A percentile compares a stretch with the other conserved stretches of the same genome.
phyloP scores from a whole-genome alignment of 2,329 filamentous ascomycete species.

The Bipolaris cookei region DNA sequence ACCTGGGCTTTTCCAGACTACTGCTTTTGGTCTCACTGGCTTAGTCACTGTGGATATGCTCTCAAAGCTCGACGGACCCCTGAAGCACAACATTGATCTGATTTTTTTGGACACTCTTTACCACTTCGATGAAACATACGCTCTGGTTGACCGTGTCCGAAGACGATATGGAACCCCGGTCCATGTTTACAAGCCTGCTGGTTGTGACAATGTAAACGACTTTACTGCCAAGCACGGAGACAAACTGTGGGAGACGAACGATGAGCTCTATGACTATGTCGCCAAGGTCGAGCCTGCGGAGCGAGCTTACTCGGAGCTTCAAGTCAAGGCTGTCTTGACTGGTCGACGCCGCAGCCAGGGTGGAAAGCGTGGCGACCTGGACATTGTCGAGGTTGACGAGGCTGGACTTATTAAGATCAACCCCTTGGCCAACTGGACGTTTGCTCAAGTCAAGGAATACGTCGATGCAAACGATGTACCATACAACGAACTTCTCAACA shows the following conservation, averaged over 20 bases:
- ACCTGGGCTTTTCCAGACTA: constrained; percentile 74
- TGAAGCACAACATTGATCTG: constrained; percentile 59
- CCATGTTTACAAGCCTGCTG: constrained; percentile 88
- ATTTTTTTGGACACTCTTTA: constrained; percentile 63
- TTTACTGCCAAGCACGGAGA: constrained; percentile 84
- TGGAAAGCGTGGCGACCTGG: constrained; percentile 85
- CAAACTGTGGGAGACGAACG: constrained; percentile 81
- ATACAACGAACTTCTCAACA: constrained; percentile 89
- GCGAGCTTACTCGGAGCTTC: constrained; percentile 84
- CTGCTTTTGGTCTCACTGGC: constrained; percentile 59
- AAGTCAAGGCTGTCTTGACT: constrained; percentile 89
- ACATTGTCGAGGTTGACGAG: constrained; percentile 92
- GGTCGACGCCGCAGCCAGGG: constrained; percentile 91
- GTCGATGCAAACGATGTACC: constrained; percentile 85
- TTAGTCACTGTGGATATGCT: constrained; percentile 68
- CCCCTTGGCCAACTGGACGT: constrained; percentile 92
- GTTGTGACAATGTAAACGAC: constrained; percentile 72
- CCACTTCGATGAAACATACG: constrained; percentile 59
- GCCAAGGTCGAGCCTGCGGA: constrained; percentile 98
- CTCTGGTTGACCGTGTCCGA: constrained; percentile 69
- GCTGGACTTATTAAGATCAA: constrained; percentile 96
- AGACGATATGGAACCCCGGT: constrained; percentile 78
- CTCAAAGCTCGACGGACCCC: constrained; percentile 71
- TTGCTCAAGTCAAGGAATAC: constrained; percentile 87
- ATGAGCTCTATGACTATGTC: constrained; percentile 93